Base-by-base conservation (phyloP, 1,284 basidiomycete genomes). In the Ceratobasidium sp. region DNA sequence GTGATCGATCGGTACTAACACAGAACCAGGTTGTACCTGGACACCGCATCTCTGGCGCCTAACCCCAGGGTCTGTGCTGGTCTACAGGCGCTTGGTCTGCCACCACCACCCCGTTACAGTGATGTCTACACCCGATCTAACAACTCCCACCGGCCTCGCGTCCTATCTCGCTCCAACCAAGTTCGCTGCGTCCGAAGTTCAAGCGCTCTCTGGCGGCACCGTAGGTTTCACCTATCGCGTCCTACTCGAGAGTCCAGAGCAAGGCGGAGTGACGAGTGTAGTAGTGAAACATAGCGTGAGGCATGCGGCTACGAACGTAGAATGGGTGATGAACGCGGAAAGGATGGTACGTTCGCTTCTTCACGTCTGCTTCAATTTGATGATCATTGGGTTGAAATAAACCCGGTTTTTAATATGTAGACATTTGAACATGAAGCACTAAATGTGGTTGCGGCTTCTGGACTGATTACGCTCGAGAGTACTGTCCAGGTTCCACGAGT, bases 381-480 rank as follows among this genome's bases (percentile, higher is more conserved):
- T 6, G 39, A 49, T 46, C 26, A 13, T 49, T 46, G 20, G 10
- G 20, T 12, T 44, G 44, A 61, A 61, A 15, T 33, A 46, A 9
- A 39, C 12, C 5, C 9, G 12, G 5, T 60, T n/a, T 60, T n/a
- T 12, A 9, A n/a, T 23, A 1, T 63, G 12, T 40, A 75, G 71
- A 46, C 26, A 2, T 63, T 63, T 26, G 71, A 75, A 42, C n/a
- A 75, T 26, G 60, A 75, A 53, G 71, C 71, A 18, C 18, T 75
- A 18, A 13, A 49, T 33, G 33, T 26, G 44, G n/a, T 63, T 23
- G 40, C 26, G 28, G 39, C 18, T 13, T 75, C 46, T 40, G 18
- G n/a, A 18, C 42, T 51, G 33, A 64, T 33, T 23, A 33, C 58
- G 42, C 20, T 46, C 20, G 58, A 26, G 44, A 68, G 66, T 39